Conservation (phyloP, 1,284 basidiomycete genomes). For the Porogramme epimiltina region DNA sequence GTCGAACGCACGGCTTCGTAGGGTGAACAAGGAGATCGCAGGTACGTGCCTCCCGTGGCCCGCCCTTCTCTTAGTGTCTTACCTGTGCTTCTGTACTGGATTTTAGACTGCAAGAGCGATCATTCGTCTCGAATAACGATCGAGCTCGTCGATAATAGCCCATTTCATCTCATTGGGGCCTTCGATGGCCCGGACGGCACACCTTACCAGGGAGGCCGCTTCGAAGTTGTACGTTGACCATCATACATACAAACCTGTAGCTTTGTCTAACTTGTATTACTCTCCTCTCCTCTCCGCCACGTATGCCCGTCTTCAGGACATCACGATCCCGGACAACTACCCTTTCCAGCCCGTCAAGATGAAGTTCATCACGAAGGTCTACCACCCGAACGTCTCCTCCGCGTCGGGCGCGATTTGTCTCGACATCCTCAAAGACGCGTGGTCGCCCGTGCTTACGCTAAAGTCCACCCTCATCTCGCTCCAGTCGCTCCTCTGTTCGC, state of each 20-base stretch:
- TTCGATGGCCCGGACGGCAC: slow-evolving; percentile 94
- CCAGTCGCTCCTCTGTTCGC: slow-evolving; percentile 93
- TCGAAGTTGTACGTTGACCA: slow-evolving; percentile 88
- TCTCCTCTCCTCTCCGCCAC: no score
- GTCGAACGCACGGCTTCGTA: slow-evolving; percentile 86
- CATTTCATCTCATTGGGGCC: slow-evolving; percentile 86
- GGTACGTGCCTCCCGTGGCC: slow-evolving; percentile 47
- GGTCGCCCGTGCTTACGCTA: slow-evolving; percentile 93
- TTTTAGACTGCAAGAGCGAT: slow-evolving; percentile 92
- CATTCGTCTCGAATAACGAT: slow-evolving; percentile 84
- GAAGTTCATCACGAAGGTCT: slow-evolving; percentile 97
- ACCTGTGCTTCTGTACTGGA: not conserved
- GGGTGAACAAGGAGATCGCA: slow-evolving; percentile 91
- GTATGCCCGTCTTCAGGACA: slow-evolving; percentile 61
- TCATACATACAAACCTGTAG: no score
- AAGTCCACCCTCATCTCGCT: slow-evolving; percentile 97
- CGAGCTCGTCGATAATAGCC: slow-evolving; percentile 84
- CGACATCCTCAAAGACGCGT: slow-evolving; percentile 87
- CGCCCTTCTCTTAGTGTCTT: not conserved
- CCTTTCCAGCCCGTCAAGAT: slow-evolving; percentile 99
- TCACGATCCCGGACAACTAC: slow-evolving; percentile 92
- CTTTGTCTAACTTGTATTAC: no score
- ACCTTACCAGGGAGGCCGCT: slow-evolving; percentile 92
- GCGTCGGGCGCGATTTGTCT: slow-evolving; percentile 93
- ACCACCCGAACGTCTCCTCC: slow-evolving; percentile 97